These are phyloP conservation scores for Chlorella sp. DNA, from an alignment of 139 green algal genomes.

Conservation along the genomic window DNA sequence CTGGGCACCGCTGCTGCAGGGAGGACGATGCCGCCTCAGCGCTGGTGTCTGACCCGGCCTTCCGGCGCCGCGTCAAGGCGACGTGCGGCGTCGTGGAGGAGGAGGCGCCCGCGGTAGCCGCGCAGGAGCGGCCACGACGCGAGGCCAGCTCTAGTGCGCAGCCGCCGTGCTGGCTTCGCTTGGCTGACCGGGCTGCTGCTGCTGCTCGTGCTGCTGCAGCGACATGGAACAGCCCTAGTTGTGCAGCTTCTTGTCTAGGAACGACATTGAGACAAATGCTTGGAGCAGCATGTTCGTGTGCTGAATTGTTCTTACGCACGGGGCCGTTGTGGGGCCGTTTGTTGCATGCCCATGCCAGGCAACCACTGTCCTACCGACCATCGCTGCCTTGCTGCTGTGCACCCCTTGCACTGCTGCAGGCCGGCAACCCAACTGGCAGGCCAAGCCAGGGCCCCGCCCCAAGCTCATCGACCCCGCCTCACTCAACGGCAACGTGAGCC, in stretches of 20 bases:
- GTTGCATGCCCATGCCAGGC: too few species aligned
- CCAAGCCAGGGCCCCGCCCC: slow-evolving; percentile 48
- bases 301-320: too few species aligned
- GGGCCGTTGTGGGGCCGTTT: too few species aligned
- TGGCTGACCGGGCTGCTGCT: neutral
- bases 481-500: slow-evolving; percentile 33
- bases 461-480: slow-evolving; percentile 53
- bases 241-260: too few species aligned
- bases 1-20: slow-evolving; percentile 42
- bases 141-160: neutral
- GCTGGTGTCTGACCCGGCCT: slow-evolving; percentile 64
- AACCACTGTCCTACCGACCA: too few species aligned
- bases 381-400: neutral
- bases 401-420: neutral
- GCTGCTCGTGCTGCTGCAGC: too few species aligned
- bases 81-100: neutral
- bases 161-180: neutral
- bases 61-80: slow-evolving; percentile 47
- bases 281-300: too few species aligned
- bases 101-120: neutral
- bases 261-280: too few species aligned
- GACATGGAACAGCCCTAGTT: too few species aligned
- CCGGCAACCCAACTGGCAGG: neutral
- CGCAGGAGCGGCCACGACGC: too few species aligned
- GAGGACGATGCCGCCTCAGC: slow-evolving; percentile 72